phyloP scores from a whole-genome alignment of 345 rosid species.

The Eucalyptus marginata region DNA sequence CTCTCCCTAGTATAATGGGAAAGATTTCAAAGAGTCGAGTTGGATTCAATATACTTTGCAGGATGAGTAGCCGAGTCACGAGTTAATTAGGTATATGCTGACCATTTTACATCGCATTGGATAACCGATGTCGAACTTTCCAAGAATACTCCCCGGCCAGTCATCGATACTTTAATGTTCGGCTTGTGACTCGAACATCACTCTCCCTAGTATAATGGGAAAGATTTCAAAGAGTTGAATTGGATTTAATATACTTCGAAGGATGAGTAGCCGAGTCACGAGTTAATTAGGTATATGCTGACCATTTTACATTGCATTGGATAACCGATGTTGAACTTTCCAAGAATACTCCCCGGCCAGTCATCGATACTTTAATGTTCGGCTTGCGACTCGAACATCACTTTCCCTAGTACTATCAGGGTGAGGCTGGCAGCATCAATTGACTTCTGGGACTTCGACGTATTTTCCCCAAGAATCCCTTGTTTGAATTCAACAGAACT shows the following conservation, averaged over 20 bases:
- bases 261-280: no score
- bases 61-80: neutral
- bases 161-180: neutral
- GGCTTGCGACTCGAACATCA: neutral
- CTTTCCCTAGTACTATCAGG: neutral
- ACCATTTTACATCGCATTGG: neutral
- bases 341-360: neutral
- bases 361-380: neutral
- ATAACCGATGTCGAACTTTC: neutral
- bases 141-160: neutral
- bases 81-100: neutral
- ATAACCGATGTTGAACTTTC: neutral
- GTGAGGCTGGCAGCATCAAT: neutral
- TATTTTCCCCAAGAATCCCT: neutral
- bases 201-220: no score
- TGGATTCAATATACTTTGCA: neutral
- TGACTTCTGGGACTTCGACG: neutral
- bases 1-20: neutral
- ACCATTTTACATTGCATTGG: no score
- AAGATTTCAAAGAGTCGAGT: neutral
- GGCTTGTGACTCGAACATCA: neutral
- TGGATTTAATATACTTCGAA: no score
- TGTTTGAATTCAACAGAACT: neutral
- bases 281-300: no score
- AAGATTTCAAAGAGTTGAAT: no score